phyloP scores from a whole-genome alignment of 257 asterid species.

The Capsicum pubescens region DNA sequence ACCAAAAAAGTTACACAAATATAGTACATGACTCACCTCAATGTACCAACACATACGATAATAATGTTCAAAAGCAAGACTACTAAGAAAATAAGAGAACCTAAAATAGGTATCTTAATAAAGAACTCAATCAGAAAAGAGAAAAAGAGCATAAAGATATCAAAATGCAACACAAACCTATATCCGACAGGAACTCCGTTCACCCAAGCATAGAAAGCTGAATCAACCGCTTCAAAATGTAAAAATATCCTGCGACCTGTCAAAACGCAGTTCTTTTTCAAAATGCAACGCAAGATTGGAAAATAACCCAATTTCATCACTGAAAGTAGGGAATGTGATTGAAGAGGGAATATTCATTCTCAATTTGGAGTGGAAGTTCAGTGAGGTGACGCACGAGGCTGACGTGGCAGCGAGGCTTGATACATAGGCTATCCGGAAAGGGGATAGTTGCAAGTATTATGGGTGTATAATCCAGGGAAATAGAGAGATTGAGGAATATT shows the following conservation, averaged over 20 bases:
- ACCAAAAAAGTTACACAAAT: not conserved
- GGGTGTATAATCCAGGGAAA: too few relatives aligned
- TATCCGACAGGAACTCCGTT: conserved; percentile 90
- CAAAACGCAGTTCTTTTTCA: conserved; percentile 23
- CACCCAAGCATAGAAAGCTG: conserved; percentile 94
- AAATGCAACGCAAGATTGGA: conserved; percentile 1
- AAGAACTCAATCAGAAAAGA: conserved; percentile 14
- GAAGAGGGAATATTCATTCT: not conserved
- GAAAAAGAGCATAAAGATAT: conserved; percentile 2
- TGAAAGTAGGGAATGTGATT: not conserved
- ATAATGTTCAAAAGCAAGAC: conserved; percentile 15
- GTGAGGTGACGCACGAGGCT: too few relatives aligned
- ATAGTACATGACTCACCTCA: conserved; percentile 12
- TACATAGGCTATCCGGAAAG: too few relatives aligned
- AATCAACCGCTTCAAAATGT: conserved; percentile 98
- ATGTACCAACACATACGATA: not conserved
- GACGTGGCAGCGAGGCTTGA: too few relatives aligned
- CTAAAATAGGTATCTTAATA: not conserved
- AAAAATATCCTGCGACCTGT: conserved; percentile 91
- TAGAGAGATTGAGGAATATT: too few relatives aligned
- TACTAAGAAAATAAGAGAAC: not conserved
- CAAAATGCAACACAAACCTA: conserved; percentile 58
- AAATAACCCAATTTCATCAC: not conserved
- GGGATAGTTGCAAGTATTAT: too few relatives aligned
- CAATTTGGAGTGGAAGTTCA: not conserved